Conservation (phyloP, 768 basidiomycete genomes). For the Amanita thiersii region DNA sequence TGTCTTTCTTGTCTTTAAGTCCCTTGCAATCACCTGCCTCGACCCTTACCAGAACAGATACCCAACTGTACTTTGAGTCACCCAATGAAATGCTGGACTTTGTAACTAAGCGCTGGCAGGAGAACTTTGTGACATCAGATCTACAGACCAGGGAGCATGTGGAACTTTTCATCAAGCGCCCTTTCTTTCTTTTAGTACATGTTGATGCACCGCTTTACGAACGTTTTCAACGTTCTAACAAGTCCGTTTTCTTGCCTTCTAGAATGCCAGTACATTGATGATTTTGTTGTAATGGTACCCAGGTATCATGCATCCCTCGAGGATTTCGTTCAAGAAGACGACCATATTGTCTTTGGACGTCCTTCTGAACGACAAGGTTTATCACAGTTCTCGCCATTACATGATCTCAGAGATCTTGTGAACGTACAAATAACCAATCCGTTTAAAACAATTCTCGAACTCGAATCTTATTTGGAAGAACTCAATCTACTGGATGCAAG, state of each 20-base stretch:
- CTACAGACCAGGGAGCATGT: constrained; percentile 48
- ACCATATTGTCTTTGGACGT: constrained; percentile 56
- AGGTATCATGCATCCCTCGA: constrained; percentile 38
- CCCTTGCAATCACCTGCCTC: constrained; percentile 22
- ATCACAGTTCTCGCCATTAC: constrained; percentile 19
- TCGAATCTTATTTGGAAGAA: constrained; percentile 57
- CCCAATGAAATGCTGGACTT: constrained; percentile 54
- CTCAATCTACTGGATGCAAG: constrained; percentile 66
- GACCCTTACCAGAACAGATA: constrained; percentile 12
- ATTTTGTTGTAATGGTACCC: background rate
- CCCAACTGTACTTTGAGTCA: constrained; percentile 32
- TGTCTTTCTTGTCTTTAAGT: constrained; percentile 31
- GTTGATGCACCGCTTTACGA: constrained; percentile 76
- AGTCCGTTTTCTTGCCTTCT: constrained; percentile 24
- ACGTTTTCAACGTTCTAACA: constrained; percentile 54
- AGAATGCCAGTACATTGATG: background rate
- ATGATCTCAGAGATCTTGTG: constrained; percentile 38
- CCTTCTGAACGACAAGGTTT: constrained; percentile 9
- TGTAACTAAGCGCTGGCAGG: constrained; percentile 76
- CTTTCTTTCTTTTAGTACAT: constrained; percentile 81
- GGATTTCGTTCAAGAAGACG: constrained; percentile 69
- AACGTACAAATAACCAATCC: constrained; percentile 57
- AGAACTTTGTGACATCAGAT: constrained; percentile 76
- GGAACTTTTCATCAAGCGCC: constrained; percentile 69
- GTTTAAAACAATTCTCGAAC: constrained; percentile 42